Evolutionary conservation across 2,329 filamentous ascomycete species (phyloP), one percentile per base, ranked within the genome.

Genomic region (Ophiostoma tasmaniense): DNA sequence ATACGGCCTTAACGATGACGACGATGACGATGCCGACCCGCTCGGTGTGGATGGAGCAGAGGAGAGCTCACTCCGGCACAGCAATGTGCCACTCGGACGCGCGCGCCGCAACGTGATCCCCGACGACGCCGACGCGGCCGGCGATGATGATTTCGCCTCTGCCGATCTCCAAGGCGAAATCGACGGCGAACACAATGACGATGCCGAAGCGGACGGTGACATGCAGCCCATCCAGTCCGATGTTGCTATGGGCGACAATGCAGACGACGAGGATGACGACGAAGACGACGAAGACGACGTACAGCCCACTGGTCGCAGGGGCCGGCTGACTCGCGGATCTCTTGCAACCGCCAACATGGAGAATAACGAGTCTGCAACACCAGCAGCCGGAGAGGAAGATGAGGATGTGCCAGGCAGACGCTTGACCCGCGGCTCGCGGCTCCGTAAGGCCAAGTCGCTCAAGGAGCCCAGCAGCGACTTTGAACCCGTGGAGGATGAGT

Each of bases 391-490:
- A 76, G 81, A 68, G 73, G 76, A 35, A 74, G 75, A 67, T 69
- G 74, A 39, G 72, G 64, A 84, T 17, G 81, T 82, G 68, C 78
- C 80, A 1, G 68, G 71, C 30, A 79, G 83, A 30, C 83, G 84
- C 6, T 75, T 85, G 64, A 86, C 79, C 14, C 81, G 80, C 68
- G 81, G 80, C 68, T 80, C 78, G 17, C 79, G 78, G 13, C 73
- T 76, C 66, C 82, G 81, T 59, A 80, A 81, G 71, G 81, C 77
- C 73, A 80, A 82, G 72, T 76, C 81, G 7, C 74, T 79, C 1
- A 81, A 84, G 69, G 85, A 87, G 70, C 82, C 81, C 5, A 87
- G 85, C 67, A 87, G 85, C 73, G 85, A 88, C 72, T 88, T 87
- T 73, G 85, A 88, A 68, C 85, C 85, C 2, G 66, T 72, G 22